These are phyloP conservation scores for Aspergillus pseudoglaucus DNA, from an alignment of 2,329 filamentous ascomycete genomes.

Conservation along the genomic window DNA sequence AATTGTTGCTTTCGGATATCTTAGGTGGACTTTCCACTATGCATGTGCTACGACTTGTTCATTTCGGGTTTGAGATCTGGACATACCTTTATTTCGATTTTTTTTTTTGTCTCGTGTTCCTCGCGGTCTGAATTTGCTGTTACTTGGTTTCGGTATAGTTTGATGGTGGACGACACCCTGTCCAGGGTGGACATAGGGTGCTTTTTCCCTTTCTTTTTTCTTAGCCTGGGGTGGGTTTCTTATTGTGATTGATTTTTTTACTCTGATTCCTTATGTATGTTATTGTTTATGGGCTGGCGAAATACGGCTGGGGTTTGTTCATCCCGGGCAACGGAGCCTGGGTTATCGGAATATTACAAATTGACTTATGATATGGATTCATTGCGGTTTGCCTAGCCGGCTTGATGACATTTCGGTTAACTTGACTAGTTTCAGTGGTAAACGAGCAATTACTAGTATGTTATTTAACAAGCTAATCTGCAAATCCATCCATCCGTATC, in stretches of 20 bases:
- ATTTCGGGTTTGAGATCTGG: slow-evolving; percentile 17
- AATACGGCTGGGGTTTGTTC: slow-evolving; percentile 23
- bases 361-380: neutral
- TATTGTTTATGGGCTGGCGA: slow-evolving; percentile 27
- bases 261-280: slow-evolving; percentile 13
- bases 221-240: slow-evolving; percentile 10
- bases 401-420: neutral
- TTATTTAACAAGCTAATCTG: neutral
- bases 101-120: slow-evolving; percentile 7
- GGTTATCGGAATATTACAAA: slow-evolving; percentile 16
- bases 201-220: slow-evolving; percentile 3
- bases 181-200: neutral
- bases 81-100: slow-evolving; percentile 15
- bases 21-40: slow-evolving; percentile 2
- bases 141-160: slow-evolving; percentile 3
- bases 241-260: slow-evolving; percentile 14
- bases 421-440: neutral
- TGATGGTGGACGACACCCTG: neutral
- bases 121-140: slow-evolving; percentile 7
- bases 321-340: slow-evolving; percentile 17
- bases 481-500: neutral
- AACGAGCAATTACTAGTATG: neutral
- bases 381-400: neutral
- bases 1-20: neutral
- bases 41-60: slow-evolving; percentile 23